Evolutionary conservation across 495 filamentous ascomycete species (phyloP), one percentile per base, ranked within the genome.

Genomic region (Margaritispora aquatica): DNA sequence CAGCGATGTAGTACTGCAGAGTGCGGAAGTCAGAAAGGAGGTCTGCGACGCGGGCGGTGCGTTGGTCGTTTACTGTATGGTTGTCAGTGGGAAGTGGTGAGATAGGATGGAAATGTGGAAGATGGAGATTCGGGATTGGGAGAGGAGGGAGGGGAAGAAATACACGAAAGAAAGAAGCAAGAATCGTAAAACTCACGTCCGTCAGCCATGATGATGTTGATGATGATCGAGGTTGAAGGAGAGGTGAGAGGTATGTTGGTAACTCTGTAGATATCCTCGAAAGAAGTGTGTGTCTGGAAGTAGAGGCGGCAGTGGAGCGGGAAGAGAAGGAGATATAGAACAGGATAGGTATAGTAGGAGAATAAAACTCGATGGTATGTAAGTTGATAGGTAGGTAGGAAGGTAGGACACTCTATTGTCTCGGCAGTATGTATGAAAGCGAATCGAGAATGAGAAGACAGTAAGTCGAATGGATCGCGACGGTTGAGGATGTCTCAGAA

Each of bases 11-110:
- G 68, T 85, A 77, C 66, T 95, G 87, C 1, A 96, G 80, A 55
- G 82, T 88, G 59, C 87, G 86, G 76, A 91, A 96, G 74, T 96
- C 91, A 66, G 81, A 80, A 65, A 95, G 87, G 59, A 96, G 77
- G 71, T 96, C 88, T 68, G 88, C 84, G 68, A 96, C 83, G 69
- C 92, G 85, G 67, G 84, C 77, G 59, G 87, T 86, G 69, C 91
- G 88, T 66, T 85, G 86, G 64, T 91, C 83, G 73, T 96, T 96
- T 61, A 95, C 91, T 96, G 54, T 51, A 22, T n/a, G 8, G 69
- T 9, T 34, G 47, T 66, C 51, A 65, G 61, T 20, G 55, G 66
- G 69, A 67, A 63, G 63, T 67, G 66, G 70, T 72, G 70, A 53
- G 66, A 67, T 44, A 63, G 60, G 64, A 59, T 38, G 60, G 57